Evolutionary conservation across 257 asterid species (phyloP).

Genomic region (Capsicum chinense): DNA sequence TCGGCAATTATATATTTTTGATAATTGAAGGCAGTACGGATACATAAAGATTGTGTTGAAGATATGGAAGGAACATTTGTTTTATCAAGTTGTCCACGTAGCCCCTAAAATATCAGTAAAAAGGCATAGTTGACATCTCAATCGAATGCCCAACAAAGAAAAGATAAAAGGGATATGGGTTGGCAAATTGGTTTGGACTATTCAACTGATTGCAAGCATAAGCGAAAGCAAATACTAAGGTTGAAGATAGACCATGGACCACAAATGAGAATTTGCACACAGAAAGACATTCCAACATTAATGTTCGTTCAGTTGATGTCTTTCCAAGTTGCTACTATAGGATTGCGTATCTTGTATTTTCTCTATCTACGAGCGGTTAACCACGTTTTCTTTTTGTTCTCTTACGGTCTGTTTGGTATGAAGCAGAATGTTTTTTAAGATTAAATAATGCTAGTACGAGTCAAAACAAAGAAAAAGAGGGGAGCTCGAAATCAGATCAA

Average conservation of each 20-base stretch:
- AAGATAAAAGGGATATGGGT: background rate
- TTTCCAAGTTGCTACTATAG: background rate
- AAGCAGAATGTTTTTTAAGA: background rate
- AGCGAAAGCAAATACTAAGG: background rate
- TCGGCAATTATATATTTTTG: background rate
- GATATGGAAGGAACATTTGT: background rate
- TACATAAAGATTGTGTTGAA: background rate
- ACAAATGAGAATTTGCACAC: background rate
- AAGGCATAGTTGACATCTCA: background rate
- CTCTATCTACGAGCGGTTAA: background rate
- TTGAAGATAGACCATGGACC: constrained; percentile 7
- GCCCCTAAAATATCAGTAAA: background rate
- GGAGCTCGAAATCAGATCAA: too few species aligned
- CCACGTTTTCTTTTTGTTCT: background rate
- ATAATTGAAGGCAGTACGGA: background rate
- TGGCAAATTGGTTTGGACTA: background rate
- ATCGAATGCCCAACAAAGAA: background rate
- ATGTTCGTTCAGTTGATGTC: background rate
- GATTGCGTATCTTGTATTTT: background rate
- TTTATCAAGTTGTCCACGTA: background rate
- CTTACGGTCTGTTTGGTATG: background rate
- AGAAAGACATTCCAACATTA: background rate
- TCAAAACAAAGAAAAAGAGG: too few species aligned
- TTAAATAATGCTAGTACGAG: too few species aligned
- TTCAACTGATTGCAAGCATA: constrained; percentile 12